Base-by-base conservation (phyloP, 2,329 filamentous ascomycete species). In the Colletotrichum liriopes region DNA sequence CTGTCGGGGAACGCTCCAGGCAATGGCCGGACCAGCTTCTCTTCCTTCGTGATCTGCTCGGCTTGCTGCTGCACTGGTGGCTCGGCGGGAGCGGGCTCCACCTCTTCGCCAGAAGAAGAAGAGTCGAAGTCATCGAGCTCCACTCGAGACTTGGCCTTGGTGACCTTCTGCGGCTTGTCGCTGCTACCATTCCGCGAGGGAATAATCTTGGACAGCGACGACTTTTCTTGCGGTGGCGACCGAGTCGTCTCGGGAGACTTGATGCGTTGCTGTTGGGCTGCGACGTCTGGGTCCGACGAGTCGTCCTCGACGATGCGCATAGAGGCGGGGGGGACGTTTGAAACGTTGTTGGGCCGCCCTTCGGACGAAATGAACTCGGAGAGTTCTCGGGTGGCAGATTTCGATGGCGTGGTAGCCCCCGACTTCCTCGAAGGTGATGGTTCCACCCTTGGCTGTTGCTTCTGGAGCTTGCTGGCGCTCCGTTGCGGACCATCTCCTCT, bases 91-190 rank as follows among this genome's bases (percentile, higher is more conserved):
- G 35, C 54, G 18, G 75, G 64, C 7, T 76, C 67, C 0, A 82
- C 78, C n/a, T 84, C 81, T 45, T 86, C 85, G 1, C 83, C 83
- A 6, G 88, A 88, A 64, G 88, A 88, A 64, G 88, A 88, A 65
- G 87, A 88, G 73, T 93, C 92, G 56, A 93, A 92, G 74, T 93
- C 92, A 77, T 94, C 93, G 16, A 94, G 85, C 66, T 92, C 91
- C 73, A 92, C 86, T 32, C 92, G 89, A 20, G 89, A 84, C 74
- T 90, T 91, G 1, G 91, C 87, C 75, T 87, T 87, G 69, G 86
- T 80, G 45, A 75, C 70, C 80, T 90, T 90, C 69, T 87, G 84
- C 23, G 87, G 88, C 77, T 87, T 89, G 2, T 84, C 77, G 49
- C 90, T 88, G 51, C 78, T 82, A 65, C 80, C 84, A 51, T 80